Evolutionary conservation across 805 yeast species (phyloP), one percentile per base, ranked within the genome.

Genomic region (Yamadazyma philogaea): DNA sequence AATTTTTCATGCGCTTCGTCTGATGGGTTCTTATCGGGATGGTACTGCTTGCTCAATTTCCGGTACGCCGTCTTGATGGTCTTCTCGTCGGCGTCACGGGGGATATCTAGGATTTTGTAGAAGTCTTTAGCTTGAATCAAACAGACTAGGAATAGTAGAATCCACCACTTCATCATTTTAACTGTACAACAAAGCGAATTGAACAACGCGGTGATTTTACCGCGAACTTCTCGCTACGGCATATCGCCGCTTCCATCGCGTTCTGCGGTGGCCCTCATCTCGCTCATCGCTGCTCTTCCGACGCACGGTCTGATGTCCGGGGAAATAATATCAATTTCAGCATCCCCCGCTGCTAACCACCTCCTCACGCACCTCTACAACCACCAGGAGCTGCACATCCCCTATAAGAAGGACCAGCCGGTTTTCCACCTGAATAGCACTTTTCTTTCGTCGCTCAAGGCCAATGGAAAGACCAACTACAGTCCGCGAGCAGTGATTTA

Each of bases 21-120:
- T 53, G 83, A 78, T 6, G 84, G 82, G 59, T 91, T 93, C 67
- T 91, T 91, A 64, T 91, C 99, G 2, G 99, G 99, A 58, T 91
- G 99, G 63, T 78, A 88, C 57, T 86, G 86, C 60, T 87, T 84
- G 51, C 90, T 82, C 49, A 91, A 66, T 43, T 79, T 76, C 51
- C 96, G 71, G 60, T 90, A 90, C 0, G 96, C 96, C 40, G 81
- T 77, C 59, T 87, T 88, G 64, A 90, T 87, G 43, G 88, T 89
- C 51, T 77, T 81, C 18, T 87, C 96, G 39, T 74, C 73, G 0
- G 96, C 95, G 51, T 74, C 69, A 47, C 72, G 77, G 8, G 72
- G 55, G 4, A 93, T 74, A 0, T 95, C 97, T 8, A 91, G 70
- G 6, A 89, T 74, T 55, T 66, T 45, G 44, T 81, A 80, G 52